Conservation (phyloP, 2,329 filamentous ascomycete species). For the Rhynchosporium secalis region DNA sequence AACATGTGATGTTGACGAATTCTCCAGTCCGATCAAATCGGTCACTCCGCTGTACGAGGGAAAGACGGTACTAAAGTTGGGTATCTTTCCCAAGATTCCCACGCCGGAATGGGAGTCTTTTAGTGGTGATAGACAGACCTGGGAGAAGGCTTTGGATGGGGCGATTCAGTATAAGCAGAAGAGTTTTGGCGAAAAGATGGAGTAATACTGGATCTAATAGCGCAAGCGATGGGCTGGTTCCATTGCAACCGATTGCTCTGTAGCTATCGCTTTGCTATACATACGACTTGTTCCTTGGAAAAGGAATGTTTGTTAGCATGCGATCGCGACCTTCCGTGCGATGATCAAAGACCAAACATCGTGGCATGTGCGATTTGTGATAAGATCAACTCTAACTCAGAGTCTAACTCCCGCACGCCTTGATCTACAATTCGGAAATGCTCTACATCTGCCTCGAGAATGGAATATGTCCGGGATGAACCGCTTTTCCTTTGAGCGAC, state of each 20-base stretch:
- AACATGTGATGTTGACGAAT: slow-evolving; percentile 3
- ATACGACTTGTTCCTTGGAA: too few species aligned
- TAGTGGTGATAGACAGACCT: slow-evolving; percentile 45
- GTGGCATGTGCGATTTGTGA: too few species aligned
- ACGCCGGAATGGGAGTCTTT: slow-evolving; percentile 49
- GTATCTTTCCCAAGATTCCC: slow-evolving; percentile 50
- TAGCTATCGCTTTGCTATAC: too few species aligned
- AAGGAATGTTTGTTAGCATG: too few species aligned
- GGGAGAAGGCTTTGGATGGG: slow-evolving; percentile 36
- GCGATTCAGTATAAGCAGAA: slow-evolving; percentile 25
- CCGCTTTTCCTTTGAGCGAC: not conserved
- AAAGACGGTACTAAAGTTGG: slow-evolving; percentile 52
- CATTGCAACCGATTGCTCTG: too few species aligned
- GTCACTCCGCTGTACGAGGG: slow-evolving; percentile 43
- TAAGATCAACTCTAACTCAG: too few species aligned
- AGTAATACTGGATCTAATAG: not conserved
- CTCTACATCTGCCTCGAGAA: too few species aligned
- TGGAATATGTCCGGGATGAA: not conserved
- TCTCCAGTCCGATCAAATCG: slow-evolving; percentile 48
- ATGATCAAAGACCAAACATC: too few species aligned
- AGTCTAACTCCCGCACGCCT: too few species aligned
- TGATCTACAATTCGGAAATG: too few species aligned
- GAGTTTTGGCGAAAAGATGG: slow-evolving; percentile 25
- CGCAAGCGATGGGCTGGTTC: too few species aligned
- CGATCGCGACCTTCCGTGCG: too few species aligned